Percentiles rank a stretch among this genome's conserved stretches.
These are phyloP conservation scores for Smithsoniella earleae DNA, from an alignment of 163 green algal species.

Conservation along the genomic window DNA sequence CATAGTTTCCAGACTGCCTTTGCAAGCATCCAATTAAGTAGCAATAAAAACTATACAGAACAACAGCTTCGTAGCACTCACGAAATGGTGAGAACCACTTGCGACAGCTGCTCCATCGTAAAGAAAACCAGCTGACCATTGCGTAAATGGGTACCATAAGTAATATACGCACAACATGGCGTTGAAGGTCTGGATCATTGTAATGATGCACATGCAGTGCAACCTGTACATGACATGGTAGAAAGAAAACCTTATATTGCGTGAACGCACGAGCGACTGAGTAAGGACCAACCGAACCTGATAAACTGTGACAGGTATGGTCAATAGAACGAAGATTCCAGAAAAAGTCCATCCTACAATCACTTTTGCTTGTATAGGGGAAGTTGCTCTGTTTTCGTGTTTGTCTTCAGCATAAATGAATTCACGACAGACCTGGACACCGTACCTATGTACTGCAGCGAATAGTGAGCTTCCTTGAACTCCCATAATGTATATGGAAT, in stretches of 20 bases:
- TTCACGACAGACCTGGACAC: too few relatives aligned
- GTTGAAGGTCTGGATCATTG: conserved; percentile 73
- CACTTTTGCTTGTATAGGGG: too few relatives aligned
- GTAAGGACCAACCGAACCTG: conserved; percentile 48
- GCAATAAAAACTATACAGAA: conserved; percentile 90
- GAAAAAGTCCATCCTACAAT: conserved; percentile 74
- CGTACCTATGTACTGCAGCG: neutral
- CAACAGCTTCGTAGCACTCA: conserved; percentile 90
- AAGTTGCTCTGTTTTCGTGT: too few relatives aligned
- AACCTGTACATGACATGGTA: neutral
- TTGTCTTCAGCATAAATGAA: too few relatives aligned
- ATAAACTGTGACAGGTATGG: conserved; percentile 79
- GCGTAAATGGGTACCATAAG: conserved; percentile 97
- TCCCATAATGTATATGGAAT: conserved; percentile 25
- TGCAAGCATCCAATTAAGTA: conserved; percentile 63
- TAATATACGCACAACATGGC: conserved; percentile 96
- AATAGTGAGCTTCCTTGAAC: conserved; percentile 25
- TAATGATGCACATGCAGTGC: conserved; percentile 93
- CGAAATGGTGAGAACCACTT: conserved; percentile 77
- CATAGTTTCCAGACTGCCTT: neutral
- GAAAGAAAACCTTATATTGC: too few relatives aligned
- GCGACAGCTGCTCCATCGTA: conserved; percentile 52
- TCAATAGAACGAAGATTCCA: conserved; percentile 86
- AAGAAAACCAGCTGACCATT: conserved; percentile 69
- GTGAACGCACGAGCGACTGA: too few relatives aligned